A percentile compares a stretch with the other conserved stretches of the same genome.
phyloP scores from a whole-genome alignment of 768 basidiomycete species.

The Lepiota brunneoincarnata region DNA sequence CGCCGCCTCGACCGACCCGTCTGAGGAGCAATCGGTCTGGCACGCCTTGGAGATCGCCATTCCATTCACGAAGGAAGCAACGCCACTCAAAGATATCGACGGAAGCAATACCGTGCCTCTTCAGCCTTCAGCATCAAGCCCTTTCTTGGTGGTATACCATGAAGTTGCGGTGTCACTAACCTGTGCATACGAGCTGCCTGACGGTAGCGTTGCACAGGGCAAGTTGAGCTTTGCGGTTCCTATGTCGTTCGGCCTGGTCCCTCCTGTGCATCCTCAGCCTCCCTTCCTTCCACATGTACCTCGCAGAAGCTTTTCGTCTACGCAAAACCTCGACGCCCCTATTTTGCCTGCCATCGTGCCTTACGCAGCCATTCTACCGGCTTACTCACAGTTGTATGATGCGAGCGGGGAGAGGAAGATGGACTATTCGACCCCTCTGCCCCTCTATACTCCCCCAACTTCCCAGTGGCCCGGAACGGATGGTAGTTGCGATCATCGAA shows the following conservation, averaged over 20 bases:
- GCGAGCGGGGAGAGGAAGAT: conserved; percentile 70
- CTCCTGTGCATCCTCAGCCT: conserved; percentile 26
- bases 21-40: conserved; percentile 41
- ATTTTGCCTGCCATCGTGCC: conserved; percentile 16
- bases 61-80: conserved; percentile 38
- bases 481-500: background rate
- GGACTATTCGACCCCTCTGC: conserved; percentile 62
- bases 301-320: background rate
- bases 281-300: conserved; percentile 4
- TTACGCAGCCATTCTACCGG: conserved; percentile 45
- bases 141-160: conserved; percentile 58
- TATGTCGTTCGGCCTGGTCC: conserved; percentile 43
- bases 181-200: conserved; percentile 51
- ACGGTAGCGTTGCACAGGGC: conserved; percentile 28
- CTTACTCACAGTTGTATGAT: conserved; percentile 79
- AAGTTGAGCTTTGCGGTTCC: conserved; percentile 47
- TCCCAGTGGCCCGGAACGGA: background rate
- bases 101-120: conserved; percentile 39
- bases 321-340: background rate
- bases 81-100: conserved; percentile 23
- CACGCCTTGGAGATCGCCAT: conserved; percentile 55
- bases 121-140: conserved; percentile 46
- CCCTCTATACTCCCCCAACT: conserved; percentile 51
- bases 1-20: conserved; percentile 1
- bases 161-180: conserved; percentile 49